Evolutionary conservation across 2,329 filamentous ascomycete genomes (phyloP), one percentile per base, ranked within the genome.

Genomic region (Fusarium floridanum): DNA sequence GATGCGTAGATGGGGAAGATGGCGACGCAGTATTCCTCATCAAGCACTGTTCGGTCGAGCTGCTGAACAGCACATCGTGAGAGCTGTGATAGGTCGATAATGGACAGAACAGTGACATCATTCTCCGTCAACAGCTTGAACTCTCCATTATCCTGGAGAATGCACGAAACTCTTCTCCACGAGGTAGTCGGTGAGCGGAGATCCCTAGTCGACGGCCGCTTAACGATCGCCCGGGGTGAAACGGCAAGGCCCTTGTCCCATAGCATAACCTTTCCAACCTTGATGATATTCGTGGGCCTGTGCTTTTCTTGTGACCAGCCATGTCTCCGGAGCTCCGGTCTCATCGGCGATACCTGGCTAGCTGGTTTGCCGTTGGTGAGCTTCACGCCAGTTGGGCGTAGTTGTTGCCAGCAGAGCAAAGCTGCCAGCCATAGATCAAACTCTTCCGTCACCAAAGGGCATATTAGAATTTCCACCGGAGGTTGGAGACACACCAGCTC

Each of bases 1-100:
- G 93, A 88, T 1, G 94, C 92, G 83, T 99, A 98, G 72, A 96
- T 95, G 17, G 97, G 96, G 80, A 98, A 98, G 56, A 99, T 96
- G 62, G 94, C 95, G 73, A 99, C 94, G 84, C 95, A 98, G 80
- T 94, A 97, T 69, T 98, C 95, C 81, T 97, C 94, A 74, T 97
- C 95, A 48, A 99, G 84, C 10, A 99, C 96, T 6, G 95, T 97
- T 62, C 91, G 91, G 82, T 98, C 95, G 61, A 99, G 87, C 77
- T 95, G 91, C 82, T 99, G 97, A 62, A 99, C 92, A 10, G 96
- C 95, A 81, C 93, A 97, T 64, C 97, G 91, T 20, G 95, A 97
- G 9, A 99, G 87, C 78, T 98, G 94, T 14, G 95, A 94, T 6
- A 99, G 87, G 78, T 97, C 95, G 62, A 98, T 93, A 56, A 95